A percentile compares a stretch with the other conserved stretches of the same genome.
Evolutionary conservation across 1,284 basidiomycete species (phyloP).

Genomic region (Coniferiporia weirii): DNA sequence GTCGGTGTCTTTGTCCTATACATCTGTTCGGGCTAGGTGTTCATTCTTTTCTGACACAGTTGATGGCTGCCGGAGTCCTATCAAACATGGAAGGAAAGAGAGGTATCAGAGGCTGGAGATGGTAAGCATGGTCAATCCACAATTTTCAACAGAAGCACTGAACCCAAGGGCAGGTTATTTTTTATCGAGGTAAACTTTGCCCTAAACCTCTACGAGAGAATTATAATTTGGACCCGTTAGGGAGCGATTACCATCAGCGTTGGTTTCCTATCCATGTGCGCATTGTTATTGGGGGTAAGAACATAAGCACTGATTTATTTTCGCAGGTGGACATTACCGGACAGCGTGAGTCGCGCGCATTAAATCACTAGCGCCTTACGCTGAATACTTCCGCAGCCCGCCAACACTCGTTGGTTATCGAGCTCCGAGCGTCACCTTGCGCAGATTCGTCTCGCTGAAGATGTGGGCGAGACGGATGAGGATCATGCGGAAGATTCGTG

Average conservation of each 20-base stretch:
- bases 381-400: slow-evolving; percentile 10
- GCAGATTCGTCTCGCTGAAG: slow-evolving; percentile 40
- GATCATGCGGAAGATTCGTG: slow-evolving; percentile 28
- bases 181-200: slow-evolving; percentile 24
- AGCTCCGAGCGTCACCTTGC: slow-evolving; percentile 37
- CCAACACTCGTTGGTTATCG: slow-evolving; percentile 40
- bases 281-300: too few relatives aligned
- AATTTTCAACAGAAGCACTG: neutral
- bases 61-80: slow-evolving; percentile 40
- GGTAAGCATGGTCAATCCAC: slow-evolving; percentile 19
- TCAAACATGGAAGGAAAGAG: slow-evolving; percentile 38
- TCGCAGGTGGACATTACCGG: too few relatives aligned
- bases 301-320: too few relatives aligned
- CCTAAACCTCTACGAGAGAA: too few relatives aligned
- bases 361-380: neutral
- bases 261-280: too few relatives aligned
- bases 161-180: slow-evolving; percentile 21
- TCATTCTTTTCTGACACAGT: slow-evolving; percentile 18
- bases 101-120: slow-evolving; percentile 41
- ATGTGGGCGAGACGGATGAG: slow-evolving; percentile 35
- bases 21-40: slow-evolving; percentile 18
- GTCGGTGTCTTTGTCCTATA: slow-evolving; percentile 16
- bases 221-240: neutral
- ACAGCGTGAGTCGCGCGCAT: too few relatives aligned
- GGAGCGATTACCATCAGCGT: slow-evolving; percentile 15